Evolutionary conservation across 1,139 yeast species (phyloP), one percentile per base, ranked within the genome.

Genomic region (Kurtzmaniella quercitrusa): DNA sequence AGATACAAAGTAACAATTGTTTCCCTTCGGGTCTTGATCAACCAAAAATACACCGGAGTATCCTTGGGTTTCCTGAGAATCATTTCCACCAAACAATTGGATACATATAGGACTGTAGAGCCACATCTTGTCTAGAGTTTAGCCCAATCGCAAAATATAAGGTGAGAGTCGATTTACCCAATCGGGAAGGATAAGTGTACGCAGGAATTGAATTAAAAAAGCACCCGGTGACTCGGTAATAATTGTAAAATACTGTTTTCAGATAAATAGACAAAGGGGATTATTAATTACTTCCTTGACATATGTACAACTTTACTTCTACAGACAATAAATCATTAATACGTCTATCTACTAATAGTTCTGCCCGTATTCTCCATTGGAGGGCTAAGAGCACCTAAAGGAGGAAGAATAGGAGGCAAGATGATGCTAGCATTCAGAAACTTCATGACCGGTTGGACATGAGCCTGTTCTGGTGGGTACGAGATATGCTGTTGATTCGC

Each of bases 11-110:
- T 42, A 53, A 28, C 51, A 50, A 18, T 45, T 51, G 7, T 50
- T 42, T 14, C 49, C 40, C 22, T 44, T 39, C 5, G 45, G 44
- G 22, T 51, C 50, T 4, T 50, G 39, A 12, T 52, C 45, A 6
- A 53, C 50, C 8, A 65, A 33, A 40, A 53, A 55, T 5, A 65
- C 50, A 1, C 72, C 72, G 0, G 71, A 63, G 18, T 51, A 42
- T 8, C 63, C 63, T 40, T 36, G 9, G 3, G 36, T 28, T 3
- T 56, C 51, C 3, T 45, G 47, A 1, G 54, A 56, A 2, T 49
- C 48, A 5, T 53, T 20, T 3, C 12, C 26, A 4, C 5, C 14
- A 16, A 19, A n/a, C 18, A 60, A 50, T 23, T 69, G 54, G 6
- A 66, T 46, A 5, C 67, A 53, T 2, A 65, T 58, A 0, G 71